Evolutionary conservation across 2,329 filamentous ascomycete species (phyloP), one percentile per base, ranked within the genome.

Genomic region (Fusarium paranaense): DNA sequence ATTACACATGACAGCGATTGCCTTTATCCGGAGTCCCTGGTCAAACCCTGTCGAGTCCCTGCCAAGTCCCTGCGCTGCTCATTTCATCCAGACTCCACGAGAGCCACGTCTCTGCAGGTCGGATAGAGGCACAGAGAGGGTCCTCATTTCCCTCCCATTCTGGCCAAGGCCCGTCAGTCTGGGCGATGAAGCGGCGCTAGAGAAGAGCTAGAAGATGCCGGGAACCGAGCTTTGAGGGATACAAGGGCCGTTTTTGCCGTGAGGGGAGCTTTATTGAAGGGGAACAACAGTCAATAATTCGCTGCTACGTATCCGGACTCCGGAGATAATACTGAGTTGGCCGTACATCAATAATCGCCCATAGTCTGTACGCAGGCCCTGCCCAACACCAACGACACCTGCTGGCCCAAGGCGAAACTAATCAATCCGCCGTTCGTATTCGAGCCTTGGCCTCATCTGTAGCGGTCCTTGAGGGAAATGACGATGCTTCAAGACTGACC

Each of bases 231-330:
- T 22, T 25, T 18, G 20, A 56, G 22, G 25, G 35, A 62, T 74
- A 66, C 56, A 67, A 73, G 62, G 62, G 62, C 38, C n/a, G 57
- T 68, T 50, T 57, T 20, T 40, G 40, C 2, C 33, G 58, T 64
- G 66, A 58, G 50, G 42, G 32, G 32, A 27, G 30, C 25, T 52
- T 32, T 20, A 20, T 52, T 52, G 10, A 52, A 52, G 47, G 47
- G 27, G 16, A 50, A n/a, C 4, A 20, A 32, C 18, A 52, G 18
- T 14, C 18, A 52, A 52, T 52, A 52, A 32, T n/a, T 52, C 47
- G 22, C 13, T 30, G 18, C 11, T 13, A 4, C 11, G 18, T 30
- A 52, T 32, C 35, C 35, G 14, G 6, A 37, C 35, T 37, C 6
- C 20, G 20, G 13, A 40, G 42, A 14, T 45, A 13, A 22, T 20